These are phyloP conservation scores for Lentinus tigrinus DNA, from an alignment of 768 basidiomycete species.

Conservation along the genomic window DNA sequence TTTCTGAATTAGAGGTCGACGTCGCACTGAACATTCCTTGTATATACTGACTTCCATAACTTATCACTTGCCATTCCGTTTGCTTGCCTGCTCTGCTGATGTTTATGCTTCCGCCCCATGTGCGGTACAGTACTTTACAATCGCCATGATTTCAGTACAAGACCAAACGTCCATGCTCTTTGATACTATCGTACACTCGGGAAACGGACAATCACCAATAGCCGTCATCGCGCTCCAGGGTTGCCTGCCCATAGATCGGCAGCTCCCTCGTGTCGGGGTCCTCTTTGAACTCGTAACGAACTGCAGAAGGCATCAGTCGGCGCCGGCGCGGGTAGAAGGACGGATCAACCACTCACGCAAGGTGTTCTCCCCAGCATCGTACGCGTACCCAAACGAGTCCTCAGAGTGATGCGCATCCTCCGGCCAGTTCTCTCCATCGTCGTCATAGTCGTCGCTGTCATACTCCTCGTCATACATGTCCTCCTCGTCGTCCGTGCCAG, in stretches of 20 bases:
- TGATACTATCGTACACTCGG: neutral
- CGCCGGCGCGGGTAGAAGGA: neutral
- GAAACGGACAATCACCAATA: neutral
- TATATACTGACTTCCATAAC: too few species aligned
- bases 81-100: too few species aligned
- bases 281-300: constrained; percentile 8
- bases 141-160: too few species aligned
- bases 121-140: too few species aligned
- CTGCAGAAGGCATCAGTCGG: neutral
- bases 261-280: neutral
- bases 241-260: neutral
- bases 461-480: constrained; percentile 16
- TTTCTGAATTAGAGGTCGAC: too few species aligned
- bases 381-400: constrained; percentile 33
- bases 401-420: constrained; percentile 24
- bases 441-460: neutral
- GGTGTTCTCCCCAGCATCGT: constrained; percentile 35
- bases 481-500: constrained; percentile 10
- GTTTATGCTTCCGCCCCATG: too few species aligned
- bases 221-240: neutral
- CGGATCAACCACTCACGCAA: constrained; percentile 30
- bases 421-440: constrained; percentile 32
- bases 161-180: too few species aligned
- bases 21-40: too few species aligned
- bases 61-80: too few species aligned